Base-by-base conservation (phyloP, 1,284 basidiomycete genomes). In the Ustilago sp. region DNA sequence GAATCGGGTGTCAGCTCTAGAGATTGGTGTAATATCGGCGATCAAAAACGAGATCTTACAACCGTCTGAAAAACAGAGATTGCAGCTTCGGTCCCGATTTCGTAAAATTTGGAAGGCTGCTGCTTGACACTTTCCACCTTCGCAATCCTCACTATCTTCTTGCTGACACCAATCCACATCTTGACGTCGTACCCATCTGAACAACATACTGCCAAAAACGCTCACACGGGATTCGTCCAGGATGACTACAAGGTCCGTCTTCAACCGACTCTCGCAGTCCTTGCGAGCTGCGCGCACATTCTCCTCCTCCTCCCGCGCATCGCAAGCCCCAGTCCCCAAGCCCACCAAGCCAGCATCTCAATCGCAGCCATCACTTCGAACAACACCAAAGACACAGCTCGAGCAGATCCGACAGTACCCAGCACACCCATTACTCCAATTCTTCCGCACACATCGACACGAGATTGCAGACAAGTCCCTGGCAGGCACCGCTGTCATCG, bases 401-500 rank as follows among this genome's bases (percentile, higher is more conserved):
- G 59, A 66, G 32, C 75, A 77, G 64, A 69, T 77, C 62, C 61
- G 45, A 41, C 70, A 64, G 55, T 85, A 83, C 53, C 84, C 84
- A 6, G 71, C 73, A 23, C 84, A 85, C 57, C 83, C 84, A 4
- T 58, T 85, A 32, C 77, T 83, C 39, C 77, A 71, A 19, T 85
- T 85, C 66, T 85, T 85, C 74, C 77, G 76, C 52, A 73, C 62
- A 13, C 59, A 57, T 8, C 62, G 55, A 6, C 38, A 64, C 12
- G 72, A 81, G 53, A 43, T 82, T 35, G 58, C 60, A 36, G 62
- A 74, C 36, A 61, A 60, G 43, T 31, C 64, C 13, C 58, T 72
- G 28, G 72, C 63, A 36, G 77, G 64, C 36, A 68, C 52, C 7
- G 53, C 62, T 32, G 74, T 53, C 11, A 58, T 45, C 55, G 73